Evolutionary conservation across 768 basidiomycete genomes (phyloP).

Genomic region (Pholiota conissans): DNA sequence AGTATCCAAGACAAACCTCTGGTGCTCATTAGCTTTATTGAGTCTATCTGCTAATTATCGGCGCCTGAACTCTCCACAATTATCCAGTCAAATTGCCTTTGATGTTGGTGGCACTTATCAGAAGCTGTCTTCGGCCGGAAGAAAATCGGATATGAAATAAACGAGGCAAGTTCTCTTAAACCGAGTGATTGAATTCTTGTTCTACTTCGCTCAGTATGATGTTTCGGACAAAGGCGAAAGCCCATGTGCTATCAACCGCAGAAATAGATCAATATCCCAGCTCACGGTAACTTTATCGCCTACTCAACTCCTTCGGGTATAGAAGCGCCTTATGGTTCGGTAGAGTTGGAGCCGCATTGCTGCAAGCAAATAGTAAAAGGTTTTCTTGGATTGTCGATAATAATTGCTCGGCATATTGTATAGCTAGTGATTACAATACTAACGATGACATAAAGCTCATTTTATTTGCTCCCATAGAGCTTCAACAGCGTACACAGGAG

Average conservation of each 20-base stretch:
- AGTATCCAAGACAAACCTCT: neutral
- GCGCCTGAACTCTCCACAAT: constrained; percentile 1
- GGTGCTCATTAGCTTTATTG: neutral
- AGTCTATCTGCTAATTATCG: neutral
- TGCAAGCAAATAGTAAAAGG: too few species aligned
- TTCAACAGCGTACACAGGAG: too few species aligned
- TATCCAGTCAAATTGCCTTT: neutral
- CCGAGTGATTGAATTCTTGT: neutral
- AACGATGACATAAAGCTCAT: too few species aligned
- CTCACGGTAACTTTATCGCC: neutral
- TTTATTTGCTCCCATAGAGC: too few species aligned
- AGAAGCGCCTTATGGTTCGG: neutral
- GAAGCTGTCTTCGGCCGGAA: constrained; percentile 7
- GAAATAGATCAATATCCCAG: neutral
- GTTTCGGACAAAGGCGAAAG: neutral
- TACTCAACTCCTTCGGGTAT: neutral
- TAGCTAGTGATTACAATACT: too few species aligned
- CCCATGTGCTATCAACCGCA: neutral
- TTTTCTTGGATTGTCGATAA: too few species aligned
- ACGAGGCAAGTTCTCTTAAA: neutral
- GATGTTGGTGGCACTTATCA: neutral
- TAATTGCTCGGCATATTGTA: too few species aligned
- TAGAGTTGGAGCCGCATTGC: too few species aligned
- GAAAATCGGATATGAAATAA: constrained; percentile 13
- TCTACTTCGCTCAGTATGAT: neutral